Conservation (phyloP, 2,329 filamentous ascomycete genomes). For the Paecilomyces sp. region DNA sequence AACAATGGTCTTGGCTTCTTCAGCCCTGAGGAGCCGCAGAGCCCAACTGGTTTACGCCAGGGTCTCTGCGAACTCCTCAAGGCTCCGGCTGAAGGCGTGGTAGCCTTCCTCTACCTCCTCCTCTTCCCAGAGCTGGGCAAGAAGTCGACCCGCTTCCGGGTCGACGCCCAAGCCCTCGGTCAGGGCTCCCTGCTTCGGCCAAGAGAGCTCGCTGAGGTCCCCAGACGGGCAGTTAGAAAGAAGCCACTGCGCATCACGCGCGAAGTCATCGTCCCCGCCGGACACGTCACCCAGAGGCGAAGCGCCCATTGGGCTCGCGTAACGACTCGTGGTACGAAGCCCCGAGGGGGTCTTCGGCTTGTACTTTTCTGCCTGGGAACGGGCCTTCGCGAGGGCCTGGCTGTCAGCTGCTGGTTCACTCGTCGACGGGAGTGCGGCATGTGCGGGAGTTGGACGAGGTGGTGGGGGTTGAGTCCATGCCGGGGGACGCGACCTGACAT, state of each 20-base stretch:
- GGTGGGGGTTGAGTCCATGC: conserved; percentile 3
- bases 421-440: conserved; percentile 8
- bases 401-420: conserved; percentile 16
- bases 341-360: conserved; percentile 37
- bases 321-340: conserved; percentile 28
- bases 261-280: conserved; percentile 6
- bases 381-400: conserved; percentile 27
- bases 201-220: conserved; percentile 6
- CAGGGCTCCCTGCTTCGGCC: conserved; percentile 1
- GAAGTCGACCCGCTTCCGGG: not conserved
- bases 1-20: not conserved
- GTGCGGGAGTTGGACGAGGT: conserved; percentile 7
- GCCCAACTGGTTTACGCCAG: not conserved
- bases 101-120: not conserved
- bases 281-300: not conserved
- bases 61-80: not conserved
- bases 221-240: conserved; percentile 7
- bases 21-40: not conserved
- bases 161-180: not conserved
- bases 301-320: conserved; percentile 3
- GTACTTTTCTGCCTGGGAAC: conserved; percentile 33
- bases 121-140: not conserved
- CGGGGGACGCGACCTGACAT: not conserved
- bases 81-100: not conserved
- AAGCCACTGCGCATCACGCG: conserved; percentile 4